Evolutionary conservation across 2,329 filamentous ascomycete genomes (phyloP).

Genomic region (Trichoderma oligosporum): DNA sequence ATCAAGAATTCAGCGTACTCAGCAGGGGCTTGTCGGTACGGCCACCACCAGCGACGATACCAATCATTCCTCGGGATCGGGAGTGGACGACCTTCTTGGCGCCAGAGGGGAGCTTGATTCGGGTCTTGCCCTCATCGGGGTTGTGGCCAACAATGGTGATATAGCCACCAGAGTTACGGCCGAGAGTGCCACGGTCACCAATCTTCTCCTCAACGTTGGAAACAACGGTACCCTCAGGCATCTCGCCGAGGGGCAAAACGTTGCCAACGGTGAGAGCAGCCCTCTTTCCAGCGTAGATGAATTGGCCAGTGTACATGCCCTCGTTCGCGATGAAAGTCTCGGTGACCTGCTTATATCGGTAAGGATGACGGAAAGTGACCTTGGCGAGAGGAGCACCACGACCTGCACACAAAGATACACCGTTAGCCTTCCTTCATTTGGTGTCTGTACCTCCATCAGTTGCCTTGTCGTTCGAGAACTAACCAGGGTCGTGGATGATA

Average conservation of each 20-base stretch:
- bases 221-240: slow-evolving; percentile 98
- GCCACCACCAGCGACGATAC: slow-evolving; percentile 98
- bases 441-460: slow-evolving; percentile 20
- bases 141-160: slow-evolving; percentile 97
- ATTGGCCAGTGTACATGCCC: slow-evolving; percentile 99
- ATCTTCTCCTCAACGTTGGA: slow-evolving; percentile 99
- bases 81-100: slow-evolving; percentile 99
- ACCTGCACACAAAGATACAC: slow-evolving; percentile 32
- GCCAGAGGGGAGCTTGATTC: slow-evolving; percentile 97
- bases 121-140: slow-evolving; percentile 98
- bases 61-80: slow-evolving; percentile 94
- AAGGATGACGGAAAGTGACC: slow-evolving; percentile 95
- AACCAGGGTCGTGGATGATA: slow-evolving; percentile 95
- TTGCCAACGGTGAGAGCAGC: slow-evolving; percentile 95
- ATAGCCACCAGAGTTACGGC: slow-evolving; percentile 98
- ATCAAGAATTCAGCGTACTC: slow-evolving; percentile 53
- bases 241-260: slow-evolving; percentile 86
- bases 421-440: slow-evolving; percentile 26
- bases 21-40: slow-evolving; percentile 99
- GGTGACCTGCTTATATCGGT: slow-evolving; percentile 94
- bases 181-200: slow-evolving; percentile 93
- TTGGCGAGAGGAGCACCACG: slow-evolving; percentile 97
- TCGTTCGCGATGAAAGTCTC: slow-evolving; percentile 99
- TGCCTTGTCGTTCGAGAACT: slow-evolving; percentile 29
- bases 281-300: slow-evolving; percentile 99